These are phyloP conservation scores for Sarocladium oryzae DNA, from an alignment of 2,329 filamentous ascomycete species.

Conservation along the genomic window DNA sequence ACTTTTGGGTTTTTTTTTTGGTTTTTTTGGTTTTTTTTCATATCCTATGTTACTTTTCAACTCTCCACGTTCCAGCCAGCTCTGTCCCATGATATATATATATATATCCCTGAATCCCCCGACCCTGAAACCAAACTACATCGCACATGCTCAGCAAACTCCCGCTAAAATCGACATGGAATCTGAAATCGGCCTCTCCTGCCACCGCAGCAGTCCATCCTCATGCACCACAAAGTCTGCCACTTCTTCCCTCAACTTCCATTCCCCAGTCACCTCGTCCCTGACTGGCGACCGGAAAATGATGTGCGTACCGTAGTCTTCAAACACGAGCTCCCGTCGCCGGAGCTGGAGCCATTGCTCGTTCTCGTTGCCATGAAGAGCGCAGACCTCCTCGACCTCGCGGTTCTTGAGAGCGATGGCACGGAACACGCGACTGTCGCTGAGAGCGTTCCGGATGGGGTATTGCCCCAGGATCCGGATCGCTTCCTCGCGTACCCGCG, in stretches of 20 bases:
- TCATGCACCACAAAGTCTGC: slow-evolving; percentile 23
- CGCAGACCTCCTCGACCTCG: slow-evolving; percentile 27
- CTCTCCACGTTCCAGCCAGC: no score
- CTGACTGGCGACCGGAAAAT: slow-evolving; percentile 30
- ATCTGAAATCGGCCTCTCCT: slow-evolving; percentile 28
- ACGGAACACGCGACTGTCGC: slow-evolving; percentile 33
- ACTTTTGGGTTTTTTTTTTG: no score
- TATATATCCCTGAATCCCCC: no score
- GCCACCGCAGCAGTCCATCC: slow-evolving; percentile 28
- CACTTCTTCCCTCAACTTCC: slow-evolving; percentile 32
- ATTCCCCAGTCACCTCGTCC: slow-evolving; percentile 22
- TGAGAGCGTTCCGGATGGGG: slow-evolving; percentile 36
- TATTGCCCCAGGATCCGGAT: slow-evolving; percentile 33
- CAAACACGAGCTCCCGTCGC: slow-evolving; percentile 31
- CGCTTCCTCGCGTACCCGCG: slow-evolving; percentile 30
- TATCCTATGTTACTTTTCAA: no score
- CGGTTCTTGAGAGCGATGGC: slow-evolving; percentile 33
- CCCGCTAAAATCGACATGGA: slow-evolving; percentile 24
- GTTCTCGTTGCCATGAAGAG: slow-evolving; percentile 23
- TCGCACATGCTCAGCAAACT: slow-evolving; percentile 20
- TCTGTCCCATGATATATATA: background rate
- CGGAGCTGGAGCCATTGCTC: slow-evolving; percentile 34
- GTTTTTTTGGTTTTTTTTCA: no score
- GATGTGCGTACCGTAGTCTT: slow-evolving; percentile 29
- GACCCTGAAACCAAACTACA: no score